Conservation (phyloP, 2,329 filamentous ascomycete genomes). For the Exophiala spinifera region DNA sequence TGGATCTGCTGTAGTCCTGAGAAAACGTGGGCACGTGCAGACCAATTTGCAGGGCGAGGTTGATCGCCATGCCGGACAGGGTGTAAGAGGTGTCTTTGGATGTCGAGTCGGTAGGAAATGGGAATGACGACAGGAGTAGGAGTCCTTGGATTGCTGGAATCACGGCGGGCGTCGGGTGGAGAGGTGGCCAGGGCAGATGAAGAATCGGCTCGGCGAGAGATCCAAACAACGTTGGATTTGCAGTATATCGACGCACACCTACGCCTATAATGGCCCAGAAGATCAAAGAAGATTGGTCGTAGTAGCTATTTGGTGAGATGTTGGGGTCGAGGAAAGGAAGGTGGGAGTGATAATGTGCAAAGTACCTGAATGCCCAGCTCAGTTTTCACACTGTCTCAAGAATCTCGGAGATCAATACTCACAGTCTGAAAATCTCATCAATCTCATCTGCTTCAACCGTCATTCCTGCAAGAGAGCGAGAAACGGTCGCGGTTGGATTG, state of each 20-base stretch:
- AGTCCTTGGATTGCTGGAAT: constrained; percentile 38
- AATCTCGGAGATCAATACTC: constrained; percentile 1
- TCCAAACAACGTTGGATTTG: constrained; percentile 38
- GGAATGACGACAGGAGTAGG: constrained; percentile 39
- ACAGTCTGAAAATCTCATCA: constrained; percentile 39
- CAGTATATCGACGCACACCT: constrained; percentile 35
- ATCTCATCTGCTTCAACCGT: constrained; percentile 35
- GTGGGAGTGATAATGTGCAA: constrained; percentile 36
- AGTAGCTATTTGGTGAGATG: constrained; percentile 69
- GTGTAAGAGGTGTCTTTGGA: constrained; percentile 36
- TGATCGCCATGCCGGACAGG: constrained; percentile 36
- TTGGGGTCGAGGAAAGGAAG: constrained; percentile 39
- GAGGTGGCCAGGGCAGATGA: constrained; percentile 34
- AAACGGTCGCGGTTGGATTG: background rate
- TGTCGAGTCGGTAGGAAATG: constrained; percentile 35
- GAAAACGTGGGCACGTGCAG: constrained; percentile 41
- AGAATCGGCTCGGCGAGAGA: constrained; percentile 35
- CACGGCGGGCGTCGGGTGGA: constrained; percentile 29
- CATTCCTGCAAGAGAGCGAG: constrained; percentile 33
- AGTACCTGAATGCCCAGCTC: constrained; percentile 31
- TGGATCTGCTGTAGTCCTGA: constrained; percentile 39
- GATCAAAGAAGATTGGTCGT: constrained; percentile 71
- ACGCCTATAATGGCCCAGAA: constrained; percentile 67
- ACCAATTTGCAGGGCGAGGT: constrained; percentile 41
- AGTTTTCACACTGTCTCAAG: background rate